A percentile compares a stretch with the other conserved stretches of the same genome.
Conservation (phyloP, 1,139 yeast genomes). For the Zhuliangozyma parablackwelliae region DNA sequence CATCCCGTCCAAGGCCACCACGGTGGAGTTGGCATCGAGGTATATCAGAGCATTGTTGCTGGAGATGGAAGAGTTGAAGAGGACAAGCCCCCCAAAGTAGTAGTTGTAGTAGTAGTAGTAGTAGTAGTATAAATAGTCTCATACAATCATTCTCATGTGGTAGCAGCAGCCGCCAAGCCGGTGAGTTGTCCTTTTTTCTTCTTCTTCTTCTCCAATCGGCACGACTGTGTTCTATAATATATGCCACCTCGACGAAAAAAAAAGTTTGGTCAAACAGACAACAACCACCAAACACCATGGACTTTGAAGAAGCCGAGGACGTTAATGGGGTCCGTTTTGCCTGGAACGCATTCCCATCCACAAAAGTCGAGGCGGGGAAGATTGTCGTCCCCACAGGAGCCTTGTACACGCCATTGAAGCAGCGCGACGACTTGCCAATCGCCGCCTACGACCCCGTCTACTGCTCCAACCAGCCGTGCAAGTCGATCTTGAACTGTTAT, state of each 20-base stretch:
- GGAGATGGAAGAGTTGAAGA: conserved; percentile 1
- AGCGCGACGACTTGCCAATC: conserved; percentile 70
- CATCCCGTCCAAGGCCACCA: conserved; percentile 85
- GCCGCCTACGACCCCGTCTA: conserved; percentile 88
- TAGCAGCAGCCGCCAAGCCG: too few relatives aligned
- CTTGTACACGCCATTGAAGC: conserved; percentile 85
- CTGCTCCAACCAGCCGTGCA: conserved; percentile 77
- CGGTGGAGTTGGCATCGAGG: conserved; percentile 81
- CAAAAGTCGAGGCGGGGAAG: conserved; percentile 85
- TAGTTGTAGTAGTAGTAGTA: too few relatives aligned
- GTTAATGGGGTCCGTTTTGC: conserved; percentile 48
- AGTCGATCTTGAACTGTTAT: conserved; percentile 84
- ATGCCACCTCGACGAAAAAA: conserved; percentile 5
- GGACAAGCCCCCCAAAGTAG: conserved; percentile 1
- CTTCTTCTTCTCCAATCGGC: too few relatives aligned
- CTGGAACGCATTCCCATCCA: conserved; percentile 65
- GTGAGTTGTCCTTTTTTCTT: too few relatives aligned
- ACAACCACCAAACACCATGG: conserved; percentile 20
- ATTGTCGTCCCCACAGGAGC: conserved; percentile 95
- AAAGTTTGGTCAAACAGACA: neutral
- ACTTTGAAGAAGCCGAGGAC: conserved; percentile 49
- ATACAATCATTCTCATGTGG: too few relatives aligned
- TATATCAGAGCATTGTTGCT: conserved; percentile 42
- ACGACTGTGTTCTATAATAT: neutral
- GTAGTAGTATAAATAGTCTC: too few relatives aligned